Conservation (phyloP, 1,139 yeast genomes). For the Candida albicans region DNA sequence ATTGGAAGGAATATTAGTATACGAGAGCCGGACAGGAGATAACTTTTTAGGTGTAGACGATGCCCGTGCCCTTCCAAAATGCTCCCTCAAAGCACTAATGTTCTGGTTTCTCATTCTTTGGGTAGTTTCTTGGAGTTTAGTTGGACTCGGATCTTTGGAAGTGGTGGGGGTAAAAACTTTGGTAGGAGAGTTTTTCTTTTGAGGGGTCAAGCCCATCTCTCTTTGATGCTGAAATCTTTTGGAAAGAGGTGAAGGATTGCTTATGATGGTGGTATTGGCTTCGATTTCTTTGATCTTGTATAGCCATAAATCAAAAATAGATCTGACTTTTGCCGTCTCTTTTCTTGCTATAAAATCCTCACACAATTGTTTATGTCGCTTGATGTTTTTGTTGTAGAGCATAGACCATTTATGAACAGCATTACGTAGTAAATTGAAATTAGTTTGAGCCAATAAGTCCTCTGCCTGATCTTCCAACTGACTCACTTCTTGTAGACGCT, state of each 20-base stretch:
- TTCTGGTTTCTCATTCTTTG: conserved; percentile 34
- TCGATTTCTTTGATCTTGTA: conserved; percentile 21
- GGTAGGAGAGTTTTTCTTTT: conserved; percentile 21
- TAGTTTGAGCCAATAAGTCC: conserved; percentile 28
- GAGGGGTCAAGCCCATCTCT: conserved; percentile 25
- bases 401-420: conserved; percentile 40
- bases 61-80: conserved; percentile 31
- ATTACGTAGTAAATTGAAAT: conserved; percentile 26
- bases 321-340: conserved; percentile 27
- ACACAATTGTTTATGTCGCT: conserved; percentile 38
- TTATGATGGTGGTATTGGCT: conserved; percentile 22
- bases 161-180: conserved; percentile 24
- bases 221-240: conserved; percentile 16
- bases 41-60: conserved; percentile 15
- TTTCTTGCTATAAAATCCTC: conserved; percentile 36
- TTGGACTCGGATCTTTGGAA: conserved; percentile 33
- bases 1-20: not conserved
- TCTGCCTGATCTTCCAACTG: conserved; percentile 31
- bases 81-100: conserved; percentile 35
- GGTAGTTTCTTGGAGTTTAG: conserved; percentile 42
- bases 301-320: conserved; percentile 41
- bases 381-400: conserved; percentile 33
- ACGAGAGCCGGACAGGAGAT: conserved; percentile 1
- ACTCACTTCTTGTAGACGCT: conserved; percentile 1
- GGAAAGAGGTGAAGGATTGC: conserved; percentile 40